Evolutionary conservation across 805 yeast genomes (phyloP), one percentile per base, ranked within the genome.

Genomic region (Scheffersomyces spartinae): DNA sequence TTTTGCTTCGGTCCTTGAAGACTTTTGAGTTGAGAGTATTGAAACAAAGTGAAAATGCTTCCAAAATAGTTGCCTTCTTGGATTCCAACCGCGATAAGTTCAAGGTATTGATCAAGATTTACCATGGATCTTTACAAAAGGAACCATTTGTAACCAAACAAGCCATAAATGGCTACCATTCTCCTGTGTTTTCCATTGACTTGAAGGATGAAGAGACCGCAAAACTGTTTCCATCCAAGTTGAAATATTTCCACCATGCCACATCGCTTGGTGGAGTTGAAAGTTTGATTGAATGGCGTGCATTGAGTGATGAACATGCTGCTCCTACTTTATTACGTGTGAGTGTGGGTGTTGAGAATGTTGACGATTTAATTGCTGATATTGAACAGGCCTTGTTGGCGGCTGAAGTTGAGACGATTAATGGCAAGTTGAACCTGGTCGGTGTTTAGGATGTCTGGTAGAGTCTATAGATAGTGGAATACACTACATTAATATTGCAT

Each of bases 221-320:
- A 0, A 68, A 63, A 35, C 28, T 39, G 7, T 55, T 86, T 9
- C 93, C 94, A 6, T 58, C 75, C 3, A 66, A 60, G 31, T 55
- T 84, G 31, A 67, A 71, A 37, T 69, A 68, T 35, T 84, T 85
- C 57, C 78, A 76, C 38, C 97, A 86, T 52, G 94, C 95, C 4
- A 85, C 95, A 1, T 83, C 95, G 2, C 59, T 88, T 15, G 96
- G 96, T 20, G 95, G 96, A 13, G 82, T 80, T 9, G 96, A 88
- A 52, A 78, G 93, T 23, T 57, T 85, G 42, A 72, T 86, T 30
- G 96, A 86, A 51, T 84, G 95, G 94, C 71, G 95, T 44, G 76
- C 83, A 0, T 43, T 86, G 53, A 66, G 78, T 13, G 88, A 84
- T 43, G 45, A 66, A 2, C 36, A 52, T 4, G 77, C 74, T 9